Evolutionary conservation across 106 monocot species (phyloP).

Genomic region (Xerophyta viscosa): DNA sequence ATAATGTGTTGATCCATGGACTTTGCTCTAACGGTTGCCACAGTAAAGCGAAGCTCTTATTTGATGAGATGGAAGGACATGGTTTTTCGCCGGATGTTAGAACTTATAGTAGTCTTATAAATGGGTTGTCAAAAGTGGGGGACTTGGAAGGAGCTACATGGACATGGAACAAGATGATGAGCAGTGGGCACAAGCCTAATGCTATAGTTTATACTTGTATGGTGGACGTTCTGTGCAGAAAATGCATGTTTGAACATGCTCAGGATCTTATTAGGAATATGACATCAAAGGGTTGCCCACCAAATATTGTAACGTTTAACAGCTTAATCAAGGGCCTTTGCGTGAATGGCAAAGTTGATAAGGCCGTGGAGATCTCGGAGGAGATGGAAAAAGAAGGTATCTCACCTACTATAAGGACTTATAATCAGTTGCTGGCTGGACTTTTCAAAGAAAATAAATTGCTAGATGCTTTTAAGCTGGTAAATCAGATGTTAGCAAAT

Average conservation of each 20-base stretch:
- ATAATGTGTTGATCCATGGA: conserved; percentile 75
- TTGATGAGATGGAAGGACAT: conserved; percentile 44
- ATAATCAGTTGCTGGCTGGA: conserved; percentile 73
- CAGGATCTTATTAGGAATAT: conserved; percentile 52
- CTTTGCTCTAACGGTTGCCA: conserved; percentile 47
- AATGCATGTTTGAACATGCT: conserved; percentile 61
- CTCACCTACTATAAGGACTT: conserved; percentile 46
- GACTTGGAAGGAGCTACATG: conserved; percentile 40
- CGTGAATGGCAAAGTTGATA: conserved; percentile 19
- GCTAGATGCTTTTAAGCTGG: conserved; percentile 26
- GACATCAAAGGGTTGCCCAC: conserved; percentile 37
- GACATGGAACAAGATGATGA: conserved; percentile 72
- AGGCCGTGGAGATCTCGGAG: conserved; percentile 29
- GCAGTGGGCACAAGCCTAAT: conserved; percentile 65
- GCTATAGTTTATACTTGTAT: conserved; percentile 69
- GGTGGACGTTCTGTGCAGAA: conserved; percentile 65
- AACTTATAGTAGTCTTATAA: conserved; percentile 61
- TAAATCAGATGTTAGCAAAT: conserved; percentile 45
- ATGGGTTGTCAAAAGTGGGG: conserved; percentile 69
- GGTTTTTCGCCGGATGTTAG: conserved; percentile 45
- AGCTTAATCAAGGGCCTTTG: conserved; percentile 67
- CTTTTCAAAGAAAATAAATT: conserved; percentile 42
- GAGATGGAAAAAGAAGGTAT: conserved; percentile 47
- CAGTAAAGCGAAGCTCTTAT: conserved; percentile 30
- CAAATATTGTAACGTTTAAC: conserved; percentile 70